Conservation (phyloP, 140 eudicot genomes). For the Cichorium intybus region DNA sequence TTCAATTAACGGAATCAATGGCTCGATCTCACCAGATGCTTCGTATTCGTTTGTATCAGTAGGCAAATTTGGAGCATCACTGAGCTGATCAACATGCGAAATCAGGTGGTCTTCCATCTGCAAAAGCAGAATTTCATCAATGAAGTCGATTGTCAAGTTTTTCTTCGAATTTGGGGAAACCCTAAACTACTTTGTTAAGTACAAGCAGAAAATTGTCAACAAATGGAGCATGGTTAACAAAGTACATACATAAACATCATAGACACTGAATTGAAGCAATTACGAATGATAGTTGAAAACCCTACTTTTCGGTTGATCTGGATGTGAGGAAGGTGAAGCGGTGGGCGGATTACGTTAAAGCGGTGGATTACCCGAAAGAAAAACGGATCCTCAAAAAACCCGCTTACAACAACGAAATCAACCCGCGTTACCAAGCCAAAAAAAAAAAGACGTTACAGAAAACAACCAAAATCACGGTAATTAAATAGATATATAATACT, state of each 20-base stretch:
- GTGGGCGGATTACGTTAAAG: no score
- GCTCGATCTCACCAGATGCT: slow-evolving; percentile 50
- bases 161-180: neutral
- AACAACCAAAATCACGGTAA: no score
- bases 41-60: slow-evolving; percentile 25
- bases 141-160: neutral
- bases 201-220: neutral
- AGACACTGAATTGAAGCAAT: neutral
- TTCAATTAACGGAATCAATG: slow-evolving; percentile 59
- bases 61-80: slow-evolving; percentile 33
- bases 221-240: neutral
- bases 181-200: neutral
- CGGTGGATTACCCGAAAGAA: no score
- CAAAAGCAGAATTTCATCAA: slow-evolving; percentile 14
- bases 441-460: no score
- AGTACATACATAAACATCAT: slow-evolving; percentile 5
- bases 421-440: no score
- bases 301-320: no score
- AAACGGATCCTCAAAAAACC: no score
- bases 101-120: slow-evolving; percentile 63
- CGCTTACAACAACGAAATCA: no score
- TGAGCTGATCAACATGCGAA: slow-evolving; percentile 46
- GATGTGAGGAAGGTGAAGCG: no score
- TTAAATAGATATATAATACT: no score
- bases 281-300: slow-evolving; percentile 7